Evolutionary conservation across 2,329 filamentous ascomycete species (phyloP).

Genomic region (Alternaria angustiovoidea): DNA sequence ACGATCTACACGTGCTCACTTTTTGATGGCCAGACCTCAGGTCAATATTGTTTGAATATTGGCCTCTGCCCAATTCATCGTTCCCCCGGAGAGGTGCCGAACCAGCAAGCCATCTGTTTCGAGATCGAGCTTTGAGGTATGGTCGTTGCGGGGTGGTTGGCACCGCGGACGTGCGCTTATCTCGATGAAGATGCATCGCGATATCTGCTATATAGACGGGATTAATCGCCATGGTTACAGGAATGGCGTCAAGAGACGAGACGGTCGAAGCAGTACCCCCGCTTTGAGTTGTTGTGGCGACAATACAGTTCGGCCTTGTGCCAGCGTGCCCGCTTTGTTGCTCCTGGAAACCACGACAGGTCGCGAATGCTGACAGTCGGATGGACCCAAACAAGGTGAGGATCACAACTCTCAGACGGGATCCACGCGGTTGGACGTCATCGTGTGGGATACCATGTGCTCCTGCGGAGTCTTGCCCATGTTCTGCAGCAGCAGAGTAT

Average conservation of each 20-base stretch:
- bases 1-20: background rate
- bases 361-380: background rate
- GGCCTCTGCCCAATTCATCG: background rate
- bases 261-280: background rate
- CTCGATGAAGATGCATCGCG: background rate
- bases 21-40: background rate
- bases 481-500: conserved; percentile 12
- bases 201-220: background rate
- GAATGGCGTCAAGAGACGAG: background rate
- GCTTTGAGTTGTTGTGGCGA: conserved; percentile 1
- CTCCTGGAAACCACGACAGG: conserved; percentile 8
- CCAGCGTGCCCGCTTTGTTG: conserved; percentile 1
- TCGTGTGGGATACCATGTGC: conserved; percentile 12
- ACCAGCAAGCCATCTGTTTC: background rate
- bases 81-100: background rate
- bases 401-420: conserved; percentile 6
- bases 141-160: background rate
- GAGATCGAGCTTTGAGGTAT: background rate
- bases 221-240: background rate
- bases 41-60: background rate
- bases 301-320: background rate
- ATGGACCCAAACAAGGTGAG: background rate
- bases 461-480: background rate
- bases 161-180: background rate
- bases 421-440: conserved; percentile 16